These are phyloP conservation scores for Alternaria triticimaculans DNA, from an alignment of 2,329 filamentous ascomycete genomes.

Conservation along the genomic window DNA sequence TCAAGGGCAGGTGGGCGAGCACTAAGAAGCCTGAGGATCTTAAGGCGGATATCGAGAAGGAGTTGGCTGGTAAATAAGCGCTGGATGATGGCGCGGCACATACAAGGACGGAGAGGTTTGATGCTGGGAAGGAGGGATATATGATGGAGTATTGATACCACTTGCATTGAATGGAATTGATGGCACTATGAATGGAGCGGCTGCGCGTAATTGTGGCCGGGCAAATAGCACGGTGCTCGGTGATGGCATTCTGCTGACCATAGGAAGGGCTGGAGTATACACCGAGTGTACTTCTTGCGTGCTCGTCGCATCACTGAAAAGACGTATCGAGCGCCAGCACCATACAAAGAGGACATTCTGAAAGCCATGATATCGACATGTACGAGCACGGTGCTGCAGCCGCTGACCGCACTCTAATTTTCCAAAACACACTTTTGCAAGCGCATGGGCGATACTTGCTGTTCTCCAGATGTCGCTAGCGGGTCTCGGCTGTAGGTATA, in stretches of 20 bases:
- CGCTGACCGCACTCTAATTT: neutral
- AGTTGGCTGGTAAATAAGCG: constrained; percentile 56
- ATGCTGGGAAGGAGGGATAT: neutral
- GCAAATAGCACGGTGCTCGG: neutral
- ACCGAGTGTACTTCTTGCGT: neutral
- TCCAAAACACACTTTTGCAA: neutral
- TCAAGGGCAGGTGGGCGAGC: constrained; percentile 86
- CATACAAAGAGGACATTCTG: neutral
- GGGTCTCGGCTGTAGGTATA: neutral
- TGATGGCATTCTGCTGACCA: neutral
- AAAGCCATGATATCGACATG: neutral
- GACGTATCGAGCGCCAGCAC: neutral
- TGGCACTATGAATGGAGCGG: neutral
- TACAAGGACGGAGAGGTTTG: too few relatives aligned
- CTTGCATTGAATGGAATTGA: constrained; percentile 3
- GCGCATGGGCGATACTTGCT: neutral
- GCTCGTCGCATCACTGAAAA: neutral
- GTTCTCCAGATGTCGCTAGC: neutral
- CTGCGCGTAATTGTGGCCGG: neutral
- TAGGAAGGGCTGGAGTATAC: neutral
- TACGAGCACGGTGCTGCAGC: too few relatives aligned
- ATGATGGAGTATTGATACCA: constrained; percentile 4
- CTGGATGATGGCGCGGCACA: too few relatives aligned
- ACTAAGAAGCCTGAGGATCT: constrained; percentile 84
- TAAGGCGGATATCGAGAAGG: constrained; percentile 76